Conservation (phyloP, 805 yeast species). For the Starmerella vaccinii region DNA sequence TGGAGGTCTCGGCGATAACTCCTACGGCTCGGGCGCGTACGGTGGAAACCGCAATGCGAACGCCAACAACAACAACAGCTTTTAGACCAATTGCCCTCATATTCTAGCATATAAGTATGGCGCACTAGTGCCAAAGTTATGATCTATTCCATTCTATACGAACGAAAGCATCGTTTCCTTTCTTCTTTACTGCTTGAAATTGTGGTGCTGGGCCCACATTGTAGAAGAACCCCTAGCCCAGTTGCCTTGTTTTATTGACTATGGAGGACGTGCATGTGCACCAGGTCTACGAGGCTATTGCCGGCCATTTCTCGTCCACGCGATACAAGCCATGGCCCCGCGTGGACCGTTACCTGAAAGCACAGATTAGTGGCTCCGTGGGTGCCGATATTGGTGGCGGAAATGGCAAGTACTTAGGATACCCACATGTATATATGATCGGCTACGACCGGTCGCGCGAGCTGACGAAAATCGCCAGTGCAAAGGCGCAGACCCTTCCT, state of each 20-base stretch:
- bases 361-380: slow-evolving; percentile 43
- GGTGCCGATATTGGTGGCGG: slow-evolving; percentile 97
- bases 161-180: neutral
- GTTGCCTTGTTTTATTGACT: neutral
- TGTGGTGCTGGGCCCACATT: neutral
- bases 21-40: neutral
- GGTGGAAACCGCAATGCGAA: neutral
- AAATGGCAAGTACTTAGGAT: slow-evolving; percentile 84
- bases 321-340: slow-evolving; percentile 97
- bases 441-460: slow-evolving; percentile 44
- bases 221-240: neutral
- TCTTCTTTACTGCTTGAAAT: neutral
- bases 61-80: slow-evolving; percentile 1
- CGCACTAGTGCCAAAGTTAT: neutral
- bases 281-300: slow-evolving; percentile 85
- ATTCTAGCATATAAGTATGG: neutral
- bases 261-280: slow-evolving; percentile 73
- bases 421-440: slow-evolving; percentile 54
- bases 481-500: slow-evolving; percentile 48
- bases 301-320: slow-evolving; percentile 85
- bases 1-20: neutral
- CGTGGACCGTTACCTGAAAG: slow-evolving; percentile 57
- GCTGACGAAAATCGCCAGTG: slow-evolving; percentile 35
- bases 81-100: neutral
- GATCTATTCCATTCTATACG: neutral